Percentiles rank a stretch among this genome's conserved stretches.
Conservation (phyloP, 768 basidiomycete species). For the Chalciporus sphaerocephalus region DNA sequence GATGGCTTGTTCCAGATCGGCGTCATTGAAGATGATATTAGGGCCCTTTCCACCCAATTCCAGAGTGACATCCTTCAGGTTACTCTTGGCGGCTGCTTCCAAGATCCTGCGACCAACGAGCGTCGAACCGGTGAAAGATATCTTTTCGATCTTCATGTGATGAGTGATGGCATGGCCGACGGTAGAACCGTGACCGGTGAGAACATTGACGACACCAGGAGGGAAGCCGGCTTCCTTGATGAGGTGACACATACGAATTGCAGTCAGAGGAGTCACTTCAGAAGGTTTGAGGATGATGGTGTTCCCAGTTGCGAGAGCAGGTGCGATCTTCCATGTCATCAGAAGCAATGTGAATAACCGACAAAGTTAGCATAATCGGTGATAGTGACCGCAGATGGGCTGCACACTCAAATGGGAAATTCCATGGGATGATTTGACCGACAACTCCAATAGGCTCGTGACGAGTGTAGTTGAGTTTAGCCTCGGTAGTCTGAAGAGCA, state of each 20-base stretch:
- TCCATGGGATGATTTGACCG: too few relatives aligned
- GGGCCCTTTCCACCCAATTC: slow-evolving; percentile 54
- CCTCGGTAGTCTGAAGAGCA: slow-evolving; percentile 26
- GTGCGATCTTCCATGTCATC: slow-evolving; percentile 70
- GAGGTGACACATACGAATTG: slow-evolving; percentile 47
- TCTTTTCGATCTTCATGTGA: slow-evolving; percentile 62
- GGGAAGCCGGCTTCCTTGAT: slow-evolving; percentile 71
- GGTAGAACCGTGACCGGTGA: slow-evolving; percentile 69
- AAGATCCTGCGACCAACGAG: slow-evolving; percentile 74
- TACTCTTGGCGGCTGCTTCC: too few relatives aligned
- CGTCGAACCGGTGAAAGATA: slow-evolving; percentile 86
- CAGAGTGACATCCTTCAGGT: slow-evolving; percentile 70
- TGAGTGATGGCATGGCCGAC: slow-evolving; percentile 69
- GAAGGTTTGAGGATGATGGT: slow-evolving; percentile 77
- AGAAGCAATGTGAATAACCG: slow-evolving; percentile 41
- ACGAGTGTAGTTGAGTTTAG: slow-evolving; percentile 13
- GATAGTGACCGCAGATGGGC: too few relatives aligned
- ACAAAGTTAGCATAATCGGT: too few relatives aligned
- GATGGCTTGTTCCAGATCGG: slow-evolving; percentile 51
- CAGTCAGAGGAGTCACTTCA: slow-evolving; percentile 70
- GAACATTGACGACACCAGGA: slow-evolving; percentile 70
- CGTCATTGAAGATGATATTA: slow-evolving; percentile 46
- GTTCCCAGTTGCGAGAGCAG: slow-evolving; percentile 77
- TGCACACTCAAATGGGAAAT: slow-evolving; percentile 39
- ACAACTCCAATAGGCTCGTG: slow-evolving; percentile 23